Conservation (phyloP, 2,329 filamentous ascomycete species). For the Chrysosporium keratinophilum region DNA sequence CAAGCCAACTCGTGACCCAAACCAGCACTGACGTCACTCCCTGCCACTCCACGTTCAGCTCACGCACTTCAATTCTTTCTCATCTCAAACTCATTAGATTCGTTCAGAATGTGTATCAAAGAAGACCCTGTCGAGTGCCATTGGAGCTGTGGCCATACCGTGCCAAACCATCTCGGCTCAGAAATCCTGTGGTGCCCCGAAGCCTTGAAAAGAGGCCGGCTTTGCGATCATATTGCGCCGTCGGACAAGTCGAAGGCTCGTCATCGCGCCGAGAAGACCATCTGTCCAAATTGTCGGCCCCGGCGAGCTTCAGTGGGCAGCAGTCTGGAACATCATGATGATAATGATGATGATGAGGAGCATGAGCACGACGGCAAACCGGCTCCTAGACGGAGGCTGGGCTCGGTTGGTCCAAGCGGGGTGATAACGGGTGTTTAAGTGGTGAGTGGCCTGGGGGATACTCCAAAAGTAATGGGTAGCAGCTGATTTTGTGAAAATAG, state of each 20-base stretch:
- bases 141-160: constrained; percentile 1
- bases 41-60: not conserved
- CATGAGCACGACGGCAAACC: not conserved
- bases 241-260: not conserved
- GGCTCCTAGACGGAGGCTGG: not conserved
- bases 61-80: not conserved
- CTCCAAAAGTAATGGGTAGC: not conserved
- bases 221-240: constrained; percentile 4
- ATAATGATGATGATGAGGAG: not conserved
- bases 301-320: not conserved
- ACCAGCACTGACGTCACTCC: constrained; percentile 1
- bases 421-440: constrained; percentile 6
- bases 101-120: constrained; percentile 1
- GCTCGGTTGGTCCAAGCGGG: constrained; percentile 4
- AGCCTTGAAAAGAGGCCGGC: constrained; percentile 3
- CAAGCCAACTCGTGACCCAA: too few relatives aligned
- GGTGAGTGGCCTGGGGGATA: not conserved
- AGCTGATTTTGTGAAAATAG: not conserved
- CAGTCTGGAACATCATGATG: not conserved
- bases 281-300: constrained; percentile 3
- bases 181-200: constrained; percentile 3
- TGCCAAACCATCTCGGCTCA: constrained; percentile 1
- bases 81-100: not conserved
- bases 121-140: constrained; percentile 4
- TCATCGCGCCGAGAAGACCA: not conserved